A percentile compares a stretch with the other conserved stretches of the same genome.
Conservation (phyloP, 192 early-diverging fungal species). For the Backusella psychrophila region DNA sequence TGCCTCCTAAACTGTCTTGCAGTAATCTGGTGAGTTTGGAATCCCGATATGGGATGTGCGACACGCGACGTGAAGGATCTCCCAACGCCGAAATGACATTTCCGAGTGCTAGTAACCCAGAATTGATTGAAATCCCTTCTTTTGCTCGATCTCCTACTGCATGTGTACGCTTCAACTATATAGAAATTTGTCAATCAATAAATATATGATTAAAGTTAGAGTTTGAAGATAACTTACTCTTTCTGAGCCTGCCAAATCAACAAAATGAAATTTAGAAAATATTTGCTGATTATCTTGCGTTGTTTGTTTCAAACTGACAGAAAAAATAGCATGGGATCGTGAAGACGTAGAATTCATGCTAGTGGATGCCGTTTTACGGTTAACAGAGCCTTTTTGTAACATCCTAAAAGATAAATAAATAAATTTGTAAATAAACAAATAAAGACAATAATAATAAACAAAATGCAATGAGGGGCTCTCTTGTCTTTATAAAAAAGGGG, state of each 20-base stretch:
- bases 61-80: slow-evolving; percentile 58
- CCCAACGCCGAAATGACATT: slow-evolving; percentile 98
- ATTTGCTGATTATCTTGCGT: slow-evolving; percentile 26
- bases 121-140: slow-evolving; percentile 96
- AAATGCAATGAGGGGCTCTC: not conserved
- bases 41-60: slow-evolving; percentile 94
- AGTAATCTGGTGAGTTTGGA: slow-evolving; percentile 94
- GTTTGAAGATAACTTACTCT: slow-evolving; percentile 41
- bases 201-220: not conserved
- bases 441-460: not conserved
- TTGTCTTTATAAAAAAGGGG: not conserved
- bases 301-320: slow-evolving; percentile 78
- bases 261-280: slow-evolving; percentile 90
- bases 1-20: slow-evolving; percentile 95
- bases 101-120: slow-evolving; percentile 89
- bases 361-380: slow-evolving; percentile 79
- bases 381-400: slow-evolving; percentile 51
- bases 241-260: slow-evolving; percentile 98
- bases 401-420: slow-evolving; percentile 33
- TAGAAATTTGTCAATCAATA: slow-evolving; percentile 13
- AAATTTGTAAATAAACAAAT: slow-evolving; percentile 9
- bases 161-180: slow-evolving; percentile 80
- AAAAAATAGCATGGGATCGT: slow-evolving; percentile 96
- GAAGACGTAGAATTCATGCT: slow-evolving; percentile 94
- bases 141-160: slow-evolving; percentile 89